Base-by-base conservation (phyloP, 345 rosid species). In the Boechera retrofracta region DNA sequence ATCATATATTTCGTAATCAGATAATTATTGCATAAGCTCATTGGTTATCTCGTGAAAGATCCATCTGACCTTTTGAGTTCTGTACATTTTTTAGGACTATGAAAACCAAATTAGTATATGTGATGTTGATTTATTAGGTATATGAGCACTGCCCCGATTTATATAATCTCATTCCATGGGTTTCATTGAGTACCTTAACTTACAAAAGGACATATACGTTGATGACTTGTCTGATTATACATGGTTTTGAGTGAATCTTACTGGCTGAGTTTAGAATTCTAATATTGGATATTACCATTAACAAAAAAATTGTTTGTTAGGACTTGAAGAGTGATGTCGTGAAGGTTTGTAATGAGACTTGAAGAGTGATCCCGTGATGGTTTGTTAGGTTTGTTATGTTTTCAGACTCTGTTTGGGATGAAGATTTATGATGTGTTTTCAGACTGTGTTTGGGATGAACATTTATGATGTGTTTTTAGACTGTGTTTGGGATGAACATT, bases 191-290 rank as follows among this genome's bases (percentile, higher is more conserved):
- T 26, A 26, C 12, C 3, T 39, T 7, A 39, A 62, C 21, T 62
- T 26, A 61, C 18, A 11, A 6, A 45, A 41, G 13, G 35, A 41
- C 3, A 39, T 74, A 11, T 52, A 67, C 29, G 24, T 66, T 65
- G 4, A 5, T 66, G 32, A 66, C 9, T 49, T 67, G 26, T 68
- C 26, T 29, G 28, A 39, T 8, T 33, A 21, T 21, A 55, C 35
- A 55, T 74, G 71, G 13, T 64, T 44, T 73, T 44, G 35, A 13
- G 2, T 74, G 54, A 48, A n/a, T 58, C 47, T 52, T 9, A 9
- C 26, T 64, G 4, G 38, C 31, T 12, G 28, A 42, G 26, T 57
- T 48, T 28, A 47, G 39, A 38, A 42, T 21, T 69, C 63, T 42
- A 28, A 53, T 42, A 18, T 32, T 42, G 31, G 18, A 29, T 71